Evolutionary conservation across 306 rosid species (phyloP), one percentile per base, ranked within the genome.

Genomic region (Cicer yamashitae): DNA sequence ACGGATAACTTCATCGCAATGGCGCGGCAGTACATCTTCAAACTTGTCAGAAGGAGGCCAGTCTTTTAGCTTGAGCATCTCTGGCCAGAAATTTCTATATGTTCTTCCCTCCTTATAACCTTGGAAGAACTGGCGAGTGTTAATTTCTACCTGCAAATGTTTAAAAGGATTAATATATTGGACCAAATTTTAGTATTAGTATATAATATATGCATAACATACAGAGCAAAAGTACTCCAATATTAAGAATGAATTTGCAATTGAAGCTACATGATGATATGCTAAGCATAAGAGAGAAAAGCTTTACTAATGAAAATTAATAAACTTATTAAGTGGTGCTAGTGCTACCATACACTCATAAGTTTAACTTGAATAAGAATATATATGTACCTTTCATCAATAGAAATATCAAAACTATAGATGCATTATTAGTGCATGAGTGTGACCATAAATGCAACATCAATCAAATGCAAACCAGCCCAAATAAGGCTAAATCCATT

Each of bases 41-140:
- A 90, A 92, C 71, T 77, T 87, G 58, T 92, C 87, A n/a, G 89
- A 92, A 11, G 96, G 97, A 2, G 97, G 97, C 97, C 97, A 92
- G 38, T 92, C 96, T 77, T 90, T 92, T 13, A 92, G 75, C 86
- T 92, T 92, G 2, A 92, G 91, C 96, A 92, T 90, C 84, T 82
- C 88, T 25, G 96, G 97, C 97, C 97, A 92, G 4, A 75, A 74
- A 53, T 89, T 89, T 0, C 0, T 0, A 60, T 92, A 85, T 72
- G 77, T 79, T 83, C 90, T 81, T 74, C 93, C 97, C 68, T 82
- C 82, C 0, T 56, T 65, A 47, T 92, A 90, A 67, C 97, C 97
- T 74, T 85, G 46, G 30, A 92, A 92, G 88, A 92, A 92, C 11
- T 78, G 13, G 15, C 46, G 82, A 63, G 97, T 77, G 50, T 71